Base-by-base conservation (phyloP, 768 basidiomycete genomes). In the Tricholoma saponaceum region DNA sequence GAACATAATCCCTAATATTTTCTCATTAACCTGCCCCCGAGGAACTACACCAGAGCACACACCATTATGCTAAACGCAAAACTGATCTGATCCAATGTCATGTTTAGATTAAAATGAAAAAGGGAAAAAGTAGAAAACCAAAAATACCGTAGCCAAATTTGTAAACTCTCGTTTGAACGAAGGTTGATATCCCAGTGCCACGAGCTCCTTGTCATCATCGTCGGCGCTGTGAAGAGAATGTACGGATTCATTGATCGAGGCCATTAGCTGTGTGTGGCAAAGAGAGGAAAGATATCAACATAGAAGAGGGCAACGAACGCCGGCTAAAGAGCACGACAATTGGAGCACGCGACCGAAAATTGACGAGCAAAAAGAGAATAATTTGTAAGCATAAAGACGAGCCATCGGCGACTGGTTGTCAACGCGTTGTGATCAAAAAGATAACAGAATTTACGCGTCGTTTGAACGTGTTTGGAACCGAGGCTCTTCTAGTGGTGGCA, bases 161-260 rank as follows among this genome's bases (percentile, higher is more conserved):
- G 87, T 84, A 64, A 94, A 94, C 76, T 94, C 92, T 57, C 92
- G 80, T 69, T 84, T 85, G 77, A 94, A 93, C 14, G 87, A 89
- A 41, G 87, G 87, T 65, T 85, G 83, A 65, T 89, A 89, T 18
- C 87, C 87, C 64, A 89, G 69, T 14, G 82, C 84, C 55, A 84
- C 76, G 39, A 89, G 78, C 65, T 83, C 80, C 66, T 74, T 78
- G 72, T 88, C 85, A 67, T 89, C 87, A 54, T 83, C 83, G 65
- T 84, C 76, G 37, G 65, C 58, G 39, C 65, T 67, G 20, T 64
- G 64, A 28, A 68, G 22, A 5, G 62, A 62, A 23, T 59, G 58
- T n/a, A 54, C 59, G 41, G 58, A 53, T 28, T n/a, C 16, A 51
- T 58, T 52, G 13, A 44, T 52, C 18, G 57, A 54, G 32, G n/a